Base-by-base conservation (phyloP, 208 protist genomes). In the Wallacemonas rigidus region DNA sequence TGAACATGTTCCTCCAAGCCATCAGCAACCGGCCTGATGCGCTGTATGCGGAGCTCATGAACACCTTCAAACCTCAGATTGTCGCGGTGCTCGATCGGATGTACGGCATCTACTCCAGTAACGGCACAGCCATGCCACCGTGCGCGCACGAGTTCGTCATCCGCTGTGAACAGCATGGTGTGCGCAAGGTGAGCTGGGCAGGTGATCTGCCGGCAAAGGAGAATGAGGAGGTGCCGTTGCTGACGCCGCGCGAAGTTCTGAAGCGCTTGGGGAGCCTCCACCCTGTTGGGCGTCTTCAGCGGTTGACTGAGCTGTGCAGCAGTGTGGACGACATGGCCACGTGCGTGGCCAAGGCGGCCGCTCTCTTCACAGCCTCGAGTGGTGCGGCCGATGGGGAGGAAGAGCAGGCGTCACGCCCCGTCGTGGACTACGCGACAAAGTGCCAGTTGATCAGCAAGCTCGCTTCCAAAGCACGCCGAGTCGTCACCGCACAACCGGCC, bases 401-500 rank as follows among this genome's bases (percentile, higher is more conserved):
- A 5, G 74, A 71, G 35, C 12, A 43, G 15, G 38, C 54, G 14
- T 47, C 51, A 12, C 17, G 11, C 9, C 14, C 54, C 3, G 50
- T 58, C 14, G 70, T 86, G 17, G 79, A 82, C 54, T 94, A 92
- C 63, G 79, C 83, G 7, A 17, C 57, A 9, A 75, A 77, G 67
- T 94, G 87, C 69, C 91, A 89, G 61, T 71, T 96, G 11, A 81
- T 94, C 39, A 87, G 87, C 67, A 94, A 94, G 75, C 64, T 94
- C 12, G 69, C 91, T 14, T 96, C 91, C n/a, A 96, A 94, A 71
- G 74, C 81, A 15, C 85, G 91, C 0, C 88, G 91, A 14, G 48
- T 87, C 17, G 81, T 77, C 55, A 79, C 75, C 45, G 35, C 3
- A 38, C 76, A 35, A 2, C 41, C 67, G 47, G 53, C 71, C 8